Conservation (phyloP, 179 eudicot species). For the Heliamphora pulchella region DNA sequence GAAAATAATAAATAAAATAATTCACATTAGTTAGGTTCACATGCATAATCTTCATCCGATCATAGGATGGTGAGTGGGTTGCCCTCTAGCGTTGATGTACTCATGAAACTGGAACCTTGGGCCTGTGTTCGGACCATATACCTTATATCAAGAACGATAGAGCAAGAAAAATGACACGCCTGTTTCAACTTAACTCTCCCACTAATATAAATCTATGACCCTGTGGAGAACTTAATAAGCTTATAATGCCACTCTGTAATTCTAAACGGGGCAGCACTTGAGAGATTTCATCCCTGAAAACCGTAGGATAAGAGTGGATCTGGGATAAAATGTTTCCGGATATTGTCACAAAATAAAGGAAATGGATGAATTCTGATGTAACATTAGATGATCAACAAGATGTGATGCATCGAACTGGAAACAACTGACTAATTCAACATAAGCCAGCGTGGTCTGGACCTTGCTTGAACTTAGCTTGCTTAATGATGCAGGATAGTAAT, state of each 20-base stretch:
- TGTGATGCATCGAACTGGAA: not conserved
- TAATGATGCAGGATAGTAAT: not conserved
- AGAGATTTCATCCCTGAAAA: not conserved
- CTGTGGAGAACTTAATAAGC: not conserved
- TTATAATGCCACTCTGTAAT: not conserved
- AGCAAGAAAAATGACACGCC: not conserved
- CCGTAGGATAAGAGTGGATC: not conserved
- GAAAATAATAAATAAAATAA: too few relatives aligned
- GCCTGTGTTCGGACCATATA: not conserved
- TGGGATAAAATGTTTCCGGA: not conserved
- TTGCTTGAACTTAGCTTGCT: not conserved
- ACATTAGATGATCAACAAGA: not conserved
- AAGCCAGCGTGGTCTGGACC: not conserved
- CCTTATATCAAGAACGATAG: not conserved
- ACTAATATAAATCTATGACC: not conserved
- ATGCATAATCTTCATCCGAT: too few relatives aligned
- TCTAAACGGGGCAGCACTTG: not conserved
- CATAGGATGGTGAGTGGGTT: too few relatives aligned
- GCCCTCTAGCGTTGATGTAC: too few relatives aligned
- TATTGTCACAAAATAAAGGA: not conserved
- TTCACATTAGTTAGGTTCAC: too few relatives aligned
- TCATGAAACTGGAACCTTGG: too few relatives aligned
- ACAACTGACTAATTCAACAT: not conserved
- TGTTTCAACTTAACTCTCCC: not conserved
- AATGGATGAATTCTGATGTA: not conserved